Evolutionary conservation across 352 stramenopile species (phyloP), one percentile per base, ranked within the genome.

Genomic region (Phytophthora tentaculata): DNA sequence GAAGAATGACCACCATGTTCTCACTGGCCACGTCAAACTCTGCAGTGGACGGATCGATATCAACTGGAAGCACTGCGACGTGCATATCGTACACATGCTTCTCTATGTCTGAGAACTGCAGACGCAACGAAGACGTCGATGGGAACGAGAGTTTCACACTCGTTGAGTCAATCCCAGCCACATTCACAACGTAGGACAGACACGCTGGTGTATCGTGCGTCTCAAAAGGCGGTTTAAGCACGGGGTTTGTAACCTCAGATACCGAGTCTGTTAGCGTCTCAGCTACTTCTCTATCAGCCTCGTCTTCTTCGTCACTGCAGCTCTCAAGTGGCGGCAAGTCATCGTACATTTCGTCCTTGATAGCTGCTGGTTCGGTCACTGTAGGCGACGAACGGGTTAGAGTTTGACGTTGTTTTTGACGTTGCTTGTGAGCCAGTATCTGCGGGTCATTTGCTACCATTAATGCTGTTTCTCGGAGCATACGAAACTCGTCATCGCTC

Each of bases 361-460:
- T 73, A 39, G 54, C 64, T 10, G 48, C 39, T 20, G 65, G 64
- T 14, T 73, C 69, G 44, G 58, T 67, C 44, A 67, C 28, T 48
- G 32, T 16, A 23, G 24, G 28, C 24, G 23, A 22, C 16, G 56
- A 10, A 6, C 10, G 26, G 26, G 35, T 24, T 55, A 44, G 2
- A n/a, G 4, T 10, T 45, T 70, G 17, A 24, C 41, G 23, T 22
- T 5, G 60, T 17, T 39, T 6, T 19, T 64, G 22, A 20, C 39
- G 66, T 26, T 53, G 41, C 56, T 23, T 19, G 32, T 56, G 37
- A 39, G 64, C 59, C 6, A 73, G 53, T 8, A 79, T 39, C 14
- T 89, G 71, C 12, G 86, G 80, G 28, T 94, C 84, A 23, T 92
- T 82, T 23, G 71, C 67, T 19, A 91, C 81, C 81, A 92, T 92